Conservation (phyloP, 2,329 filamentous ascomycete species). For the Hypoxylon sp. region DNA sequence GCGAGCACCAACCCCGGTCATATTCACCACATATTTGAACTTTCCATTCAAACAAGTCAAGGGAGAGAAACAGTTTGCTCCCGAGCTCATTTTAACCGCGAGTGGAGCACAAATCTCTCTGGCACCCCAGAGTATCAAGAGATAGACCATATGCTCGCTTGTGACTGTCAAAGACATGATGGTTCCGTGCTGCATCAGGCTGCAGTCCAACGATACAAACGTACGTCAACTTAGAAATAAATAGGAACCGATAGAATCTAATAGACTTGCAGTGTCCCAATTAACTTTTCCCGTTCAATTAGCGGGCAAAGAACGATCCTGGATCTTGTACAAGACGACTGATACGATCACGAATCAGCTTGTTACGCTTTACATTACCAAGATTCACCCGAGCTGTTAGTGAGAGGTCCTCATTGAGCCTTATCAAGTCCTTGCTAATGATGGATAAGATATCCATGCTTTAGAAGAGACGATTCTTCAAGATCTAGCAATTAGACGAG, state of each 20-base stretch:
- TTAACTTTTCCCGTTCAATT: constrained; percentile 38
- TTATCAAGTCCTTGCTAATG: constrained; percentile 1
- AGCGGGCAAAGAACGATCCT: constrained; percentile 28
- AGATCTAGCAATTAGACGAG: constrained; percentile 27
- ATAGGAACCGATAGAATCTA: background rate
- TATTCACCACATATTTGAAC: constrained; percentile 26
- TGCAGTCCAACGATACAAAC: constrained; percentile 9
- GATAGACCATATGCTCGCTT: constrained; percentile 4
- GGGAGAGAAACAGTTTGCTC: constrained; percentile 28
- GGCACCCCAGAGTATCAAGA: background rate
- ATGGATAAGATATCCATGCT: constrained; percentile 13
- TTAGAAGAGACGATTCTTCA: constrained; percentile 38
- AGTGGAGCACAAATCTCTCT: constrained; percentile 26
- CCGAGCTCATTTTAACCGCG: constrained; percentile 17
- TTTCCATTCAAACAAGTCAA: constrained; percentile 15
- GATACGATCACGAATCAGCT: constrained; percentile 37
- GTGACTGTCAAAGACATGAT: constrained; percentile 4
- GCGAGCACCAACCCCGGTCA: background rate
- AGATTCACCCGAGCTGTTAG: constrained; percentile 32
- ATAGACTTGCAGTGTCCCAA: constrained; percentile 34
- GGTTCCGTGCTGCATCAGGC: background rate
- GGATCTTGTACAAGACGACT: constrained; percentile 31
- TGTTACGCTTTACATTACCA: constrained; percentile 33
- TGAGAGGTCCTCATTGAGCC: background rate
- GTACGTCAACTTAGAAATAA: background rate